Conservation (phyloP, 257 asterid species). For the Fraxinus anomala region DNA sequence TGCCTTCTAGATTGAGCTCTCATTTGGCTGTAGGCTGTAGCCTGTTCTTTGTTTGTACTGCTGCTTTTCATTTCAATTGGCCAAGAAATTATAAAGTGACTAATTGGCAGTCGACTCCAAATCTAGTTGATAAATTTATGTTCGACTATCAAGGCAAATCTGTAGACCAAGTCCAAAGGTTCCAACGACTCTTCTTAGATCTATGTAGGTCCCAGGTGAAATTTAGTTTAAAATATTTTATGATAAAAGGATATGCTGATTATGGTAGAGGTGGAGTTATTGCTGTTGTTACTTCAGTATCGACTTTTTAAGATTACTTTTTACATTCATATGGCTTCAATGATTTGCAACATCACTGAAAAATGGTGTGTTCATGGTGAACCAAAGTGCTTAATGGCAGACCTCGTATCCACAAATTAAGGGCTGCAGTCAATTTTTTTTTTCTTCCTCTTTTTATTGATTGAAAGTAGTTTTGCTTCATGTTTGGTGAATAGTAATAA, state of each 20-base stretch:
- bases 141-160: background rate
- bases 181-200: background rate
- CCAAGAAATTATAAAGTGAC: background rate
- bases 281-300: background rate
- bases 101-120: too few species aligned
- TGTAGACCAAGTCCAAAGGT: background rate
- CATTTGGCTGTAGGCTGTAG: background rate
- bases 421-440: too few species aligned
- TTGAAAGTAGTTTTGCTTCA: too few species aligned
- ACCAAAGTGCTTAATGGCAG: too few species aligned
- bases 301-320: too few species aligned
- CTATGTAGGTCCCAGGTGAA: background rate
- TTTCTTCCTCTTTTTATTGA: too few species aligned
- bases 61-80: conserved; percentile 6
- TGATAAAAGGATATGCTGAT: background rate
- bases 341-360: too few species aligned
- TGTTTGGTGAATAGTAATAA: too few species aligned
- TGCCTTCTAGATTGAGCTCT: conserved; percentile 33
- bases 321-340: too few species aligned
- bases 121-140: too few species aligned
- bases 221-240: background rate
- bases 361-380: too few species aligned
- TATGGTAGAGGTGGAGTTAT: background rate
- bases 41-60: conserved; percentile 24
- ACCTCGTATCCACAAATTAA: too few species aligned